Percentiles rank a stretch among this genome's conserved stretches.
phyloP scores from a whole-genome alignment of 2,329 filamentous ascomycete species.

The Colletotrichum liriopes region DNA sequence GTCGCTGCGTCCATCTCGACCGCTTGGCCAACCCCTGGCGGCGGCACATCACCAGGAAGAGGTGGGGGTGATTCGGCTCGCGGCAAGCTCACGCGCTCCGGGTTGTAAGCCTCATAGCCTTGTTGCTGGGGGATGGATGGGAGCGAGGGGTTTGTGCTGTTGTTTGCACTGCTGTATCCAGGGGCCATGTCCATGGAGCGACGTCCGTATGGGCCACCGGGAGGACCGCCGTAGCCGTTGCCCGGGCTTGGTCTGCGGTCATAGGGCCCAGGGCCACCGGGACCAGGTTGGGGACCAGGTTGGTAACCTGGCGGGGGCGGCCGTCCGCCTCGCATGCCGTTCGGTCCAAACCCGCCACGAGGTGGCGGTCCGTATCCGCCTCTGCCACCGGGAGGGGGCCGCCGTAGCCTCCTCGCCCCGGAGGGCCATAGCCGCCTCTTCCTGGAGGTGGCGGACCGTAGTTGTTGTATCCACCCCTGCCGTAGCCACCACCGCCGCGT shows the following conservation, averaged over 20 bases:
- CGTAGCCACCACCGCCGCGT: slow-evolving; percentile 57
- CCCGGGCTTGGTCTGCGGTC: slow-evolving; percentile 57
- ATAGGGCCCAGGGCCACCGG: slow-evolving; percentile 50
- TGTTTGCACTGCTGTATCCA: slow-evolving; percentile 52
- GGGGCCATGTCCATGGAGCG: slow-evolving; percentile 55
- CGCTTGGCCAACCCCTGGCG: slow-evolving; percentile 71
- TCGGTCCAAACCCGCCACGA: slow-evolving; percentile 53
- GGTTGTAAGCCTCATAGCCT: slow-evolving; percentile 61
- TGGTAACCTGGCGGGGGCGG: slow-evolving; percentile 63
- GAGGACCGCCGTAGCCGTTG: slow-evolving; percentile 51
- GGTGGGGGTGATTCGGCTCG: slow-evolving; percentile 77
- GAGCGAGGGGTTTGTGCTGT: slow-evolving; percentile 54
- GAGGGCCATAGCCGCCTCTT: slow-evolving; percentile 65
- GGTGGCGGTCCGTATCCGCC: slow-evolving; percentile 64
- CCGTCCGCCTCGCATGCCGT: slow-evolving; percentile 56
- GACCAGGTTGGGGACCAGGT: slow-evolving; percentile 41
- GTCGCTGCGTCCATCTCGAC: slow-evolving; percentile 86
- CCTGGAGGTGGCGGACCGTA: slow-evolving; percentile 35
- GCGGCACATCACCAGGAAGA: slow-evolving; percentile 62
- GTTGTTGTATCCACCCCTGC: slow-evolving; percentile 59
- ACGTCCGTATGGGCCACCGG: slow-evolving; percentile 54
- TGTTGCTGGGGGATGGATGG: slow-evolving; percentile 55
- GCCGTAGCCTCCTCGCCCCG: slow-evolving; percentile 51
- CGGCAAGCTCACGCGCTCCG: slow-evolving; percentile 63
- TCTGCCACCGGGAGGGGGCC: slow-evolving; percentile 54